Base-by-base conservation (phyloP, 768 basidiomycete genomes). In the Serendipita vermifera region DNA sequence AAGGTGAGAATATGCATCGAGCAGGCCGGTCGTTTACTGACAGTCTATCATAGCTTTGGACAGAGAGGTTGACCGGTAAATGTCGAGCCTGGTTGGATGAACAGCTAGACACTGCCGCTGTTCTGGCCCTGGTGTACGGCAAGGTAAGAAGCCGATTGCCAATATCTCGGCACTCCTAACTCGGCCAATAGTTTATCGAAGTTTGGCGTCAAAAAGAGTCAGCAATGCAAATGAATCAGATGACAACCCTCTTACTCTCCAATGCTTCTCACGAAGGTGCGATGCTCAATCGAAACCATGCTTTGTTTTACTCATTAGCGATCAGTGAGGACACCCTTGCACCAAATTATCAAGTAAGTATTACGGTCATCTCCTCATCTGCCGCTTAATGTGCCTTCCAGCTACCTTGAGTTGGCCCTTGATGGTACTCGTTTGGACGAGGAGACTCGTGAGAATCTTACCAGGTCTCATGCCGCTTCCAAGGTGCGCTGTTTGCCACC, bases 121-220 rank as follows among this genome's bases (percentile, higher is more conserved):
- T 89, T 9, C 69, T 89, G 14, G 81, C 85, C 4, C 68, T 89
- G 22, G 83, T 89, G 4, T 89, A 88, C 62, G 82, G 83, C 36
- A 83, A 83, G 73, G 80, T 78, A 46, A 14, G 67, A 63, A 1
- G 27, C 22, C 48, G 27, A 20, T 55, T 41, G 1, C 4, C 15
- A 22, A 7, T 29, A 13, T 11, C 13, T 22, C 13, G 27, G 22
- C 11, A 22, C 0, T 2, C 9, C 6, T 2, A 40, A 33, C 17
- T 22, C 22, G 0, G 0, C 6, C 6, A n/a, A 14, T 57, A 83
- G 78, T 88, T 87, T 71, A 87, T 88, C 59, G 83, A 85, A 63
- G 87, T 87, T 5, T 89, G 87, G 87, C 69, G 87, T 59, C 81
- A 88, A 66, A 87, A 87, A 65, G 84, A 89, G 65, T 77, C 70